Conservation (phyloP, 306 rosid genomes). For the Rosa multiflora region DNA sequence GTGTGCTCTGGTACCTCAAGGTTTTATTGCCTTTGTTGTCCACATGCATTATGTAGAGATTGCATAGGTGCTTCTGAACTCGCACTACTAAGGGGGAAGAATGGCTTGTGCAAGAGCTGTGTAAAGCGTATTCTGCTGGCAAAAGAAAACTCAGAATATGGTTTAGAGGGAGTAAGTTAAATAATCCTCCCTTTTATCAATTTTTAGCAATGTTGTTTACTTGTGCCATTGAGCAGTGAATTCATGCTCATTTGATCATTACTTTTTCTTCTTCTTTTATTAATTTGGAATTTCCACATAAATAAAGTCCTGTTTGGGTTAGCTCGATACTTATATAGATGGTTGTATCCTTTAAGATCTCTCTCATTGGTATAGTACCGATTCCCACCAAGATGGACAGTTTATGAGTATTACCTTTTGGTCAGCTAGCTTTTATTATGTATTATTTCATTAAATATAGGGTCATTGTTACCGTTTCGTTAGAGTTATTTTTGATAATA, state of each 20-base stretch:
- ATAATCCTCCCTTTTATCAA: background rate
- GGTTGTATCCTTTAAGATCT: background rate
- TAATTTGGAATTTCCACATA: background rate
- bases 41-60: slow-evolving; percentile 42
- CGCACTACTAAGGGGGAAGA: slow-evolving; percentile 27
- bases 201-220: background rate
- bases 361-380: background rate
- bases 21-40: slow-evolving; percentile 63
- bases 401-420: background rate
- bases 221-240: too few species aligned
- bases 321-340: background rate
- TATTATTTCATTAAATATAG: background rate
- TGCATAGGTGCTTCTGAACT: slow-evolving; percentile 39
- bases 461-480: background rate
- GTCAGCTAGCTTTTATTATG: background rate
- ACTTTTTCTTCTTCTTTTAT: background rate
- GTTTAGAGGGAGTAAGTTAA: slow-evolving; percentile 54
- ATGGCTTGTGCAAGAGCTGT: slow-evolving; percentile 65
- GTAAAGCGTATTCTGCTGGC: slow-evolving; percentile 43
- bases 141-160: slow-evolving; percentile 46
- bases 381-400: background rate
- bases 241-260: too few species aligned
- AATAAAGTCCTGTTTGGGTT: background rate
- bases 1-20: slow-evolving; percentile 38
- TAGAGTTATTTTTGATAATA: background rate